These are phyloP conservation scores for Candida maris DNA, from an alignment of 805 yeast genomes.

Conservation along the genomic window DNA sequence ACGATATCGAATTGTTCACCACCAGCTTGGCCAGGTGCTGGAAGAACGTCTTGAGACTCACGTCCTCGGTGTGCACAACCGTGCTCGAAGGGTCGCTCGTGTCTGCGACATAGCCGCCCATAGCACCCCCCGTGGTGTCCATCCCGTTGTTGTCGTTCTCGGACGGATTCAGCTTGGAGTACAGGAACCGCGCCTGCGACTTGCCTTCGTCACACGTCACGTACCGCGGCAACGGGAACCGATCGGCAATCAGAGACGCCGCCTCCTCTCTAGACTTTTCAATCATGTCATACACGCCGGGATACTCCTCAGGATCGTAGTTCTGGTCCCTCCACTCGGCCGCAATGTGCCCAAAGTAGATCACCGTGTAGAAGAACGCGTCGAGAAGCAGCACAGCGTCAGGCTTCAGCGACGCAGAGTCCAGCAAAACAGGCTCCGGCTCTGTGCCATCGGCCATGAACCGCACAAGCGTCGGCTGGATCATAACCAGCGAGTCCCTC, in stretches of 20 bases:
- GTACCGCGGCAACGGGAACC: conserved; percentile 97
- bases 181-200: conserved; percentile 94
- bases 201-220: conserved; percentile 98
- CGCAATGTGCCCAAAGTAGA: conserved; percentile 91
- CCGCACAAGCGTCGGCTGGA: conserved; percentile 92
- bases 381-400: conserved; percentile 85
- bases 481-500: conserved; percentile 90
- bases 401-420: conserved; percentile 87
- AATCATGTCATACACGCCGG: conserved; percentile 78
- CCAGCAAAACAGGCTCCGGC: conserved; percentile 89
- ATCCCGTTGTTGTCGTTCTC: conserved; percentile 51
- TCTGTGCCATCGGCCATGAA: conserved; percentile 74
- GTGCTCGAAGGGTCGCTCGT: conserved; percentile 46
- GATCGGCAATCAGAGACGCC: conserved; percentile 81
- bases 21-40: conserved; percentile 88
- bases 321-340: conserved; percentile 97
- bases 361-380: conserved; percentile 93
- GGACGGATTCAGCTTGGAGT: conserved; percentile 93
- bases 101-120: conserved; percentile 43
- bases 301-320: conserved; percentile 89
- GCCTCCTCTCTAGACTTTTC: conserved; percentile 92
- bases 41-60: conserved; percentile 92
- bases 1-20: conserved; percentile 40
- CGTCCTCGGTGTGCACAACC: conserved; percentile 94
- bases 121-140: conserved; percentile 44